Evolutionary conservation across 768 basidiomycete genomes (phyloP).

Genomic region (Suillus cothurnatus): DNA sequence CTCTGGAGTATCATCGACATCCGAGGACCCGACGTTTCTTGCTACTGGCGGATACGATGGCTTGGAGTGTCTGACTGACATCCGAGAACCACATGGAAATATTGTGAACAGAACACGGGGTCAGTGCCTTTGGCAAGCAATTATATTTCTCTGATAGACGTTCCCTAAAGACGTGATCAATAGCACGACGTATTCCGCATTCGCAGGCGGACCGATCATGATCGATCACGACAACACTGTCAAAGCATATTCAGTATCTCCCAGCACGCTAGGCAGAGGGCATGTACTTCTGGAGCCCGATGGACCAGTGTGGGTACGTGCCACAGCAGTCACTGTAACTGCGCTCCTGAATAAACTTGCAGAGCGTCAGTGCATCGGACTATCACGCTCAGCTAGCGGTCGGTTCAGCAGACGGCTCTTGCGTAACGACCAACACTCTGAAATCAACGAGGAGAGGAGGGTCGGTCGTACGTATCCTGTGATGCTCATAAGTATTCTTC

Average conservation of each 20-base stretch:
- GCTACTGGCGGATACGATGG: conserved; percentile 85
- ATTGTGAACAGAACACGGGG: conserved; percentile 82
- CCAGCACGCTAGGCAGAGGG: conserved; percentile 73
- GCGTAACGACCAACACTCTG: conserved; percentile 71
- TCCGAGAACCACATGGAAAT: conserved; percentile 67
- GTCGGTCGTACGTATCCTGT: conserved; percentile 55
- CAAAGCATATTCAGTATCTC: conserved; percentile 72
- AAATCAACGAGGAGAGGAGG: conserved; percentile 71
- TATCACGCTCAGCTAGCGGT: conserved; percentile 86
- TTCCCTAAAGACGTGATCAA: conserved; percentile 64
- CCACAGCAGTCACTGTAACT: not conserved
- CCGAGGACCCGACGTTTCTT: conserved; percentile 70
- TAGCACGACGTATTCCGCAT: conserved; percentile 65
- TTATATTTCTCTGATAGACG: not conserved
- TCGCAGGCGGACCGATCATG: conserved; percentile 69
- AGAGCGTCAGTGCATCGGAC: conserved; percentile 79
- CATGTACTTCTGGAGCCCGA: conserved; percentile 72
- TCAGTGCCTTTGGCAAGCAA: conserved; percentile 22
- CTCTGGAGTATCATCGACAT: conserved; percentile 45
- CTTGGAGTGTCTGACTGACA: conserved; percentile 71
- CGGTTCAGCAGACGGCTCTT: conserved; percentile 82
- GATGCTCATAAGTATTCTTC: not conserved
- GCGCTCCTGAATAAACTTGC: not conserved
- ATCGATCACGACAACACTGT: conserved; percentile 83
- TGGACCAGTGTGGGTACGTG: conserved; percentile 84